Base-by-base conservation (phyloP, 2,329 filamentous ascomycete species). In the Xylariaceae sp. region DNA sequence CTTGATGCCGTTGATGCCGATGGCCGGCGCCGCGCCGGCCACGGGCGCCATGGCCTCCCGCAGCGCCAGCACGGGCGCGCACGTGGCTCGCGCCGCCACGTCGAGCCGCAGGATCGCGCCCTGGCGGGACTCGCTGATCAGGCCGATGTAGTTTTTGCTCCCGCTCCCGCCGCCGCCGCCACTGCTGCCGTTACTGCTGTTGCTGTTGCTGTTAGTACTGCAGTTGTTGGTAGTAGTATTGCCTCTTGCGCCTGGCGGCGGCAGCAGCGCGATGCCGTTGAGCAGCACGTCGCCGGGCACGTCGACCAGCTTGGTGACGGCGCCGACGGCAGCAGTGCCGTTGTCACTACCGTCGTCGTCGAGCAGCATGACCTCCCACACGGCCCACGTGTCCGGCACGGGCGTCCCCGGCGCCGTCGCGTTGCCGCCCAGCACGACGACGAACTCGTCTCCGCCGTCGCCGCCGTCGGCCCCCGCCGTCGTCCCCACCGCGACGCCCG, bases 1-100 rank as follows among this genome's bases (percentile, higher is more conserved):
- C 27, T 29, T 29, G 12, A 29, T 11, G 12, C 27, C 27, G 15
- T 29, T 29, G 27, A 29, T 29, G 15, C 27, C 27, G 15, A 29
- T 29, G 5, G 27, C 8, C 27, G 27, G 27, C 12, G 10, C 5
- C 13, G 13, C n/a, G 15, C 15, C 13, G 5, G 15, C 13, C 13
- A 18, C 27, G 6, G 27, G 27, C 27, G 4, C 8, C 27, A 29
- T 29, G 7, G 6, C 24, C 24, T 5, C 8, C 6, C 13, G 15
- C 27, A 29, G 15, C 6, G 11, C 7, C 13, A 15, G 15, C 11
- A 14, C 27, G 13, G 15, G 15, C 15, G 5, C 11, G 15, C 15
- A 7, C 5, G 27, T 17, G 5, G 5, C 24, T n/a, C 27, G 27
- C 12, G 21, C 21, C 7, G 21, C 21, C 7, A 7, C 7, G 27